A percentile compares a stretch with the other conserved stretches of the same genome.
Conservation (phyloP, 1,284 basidiomycete genomes). For the Neotropicomus parvogracilis region DNA sequence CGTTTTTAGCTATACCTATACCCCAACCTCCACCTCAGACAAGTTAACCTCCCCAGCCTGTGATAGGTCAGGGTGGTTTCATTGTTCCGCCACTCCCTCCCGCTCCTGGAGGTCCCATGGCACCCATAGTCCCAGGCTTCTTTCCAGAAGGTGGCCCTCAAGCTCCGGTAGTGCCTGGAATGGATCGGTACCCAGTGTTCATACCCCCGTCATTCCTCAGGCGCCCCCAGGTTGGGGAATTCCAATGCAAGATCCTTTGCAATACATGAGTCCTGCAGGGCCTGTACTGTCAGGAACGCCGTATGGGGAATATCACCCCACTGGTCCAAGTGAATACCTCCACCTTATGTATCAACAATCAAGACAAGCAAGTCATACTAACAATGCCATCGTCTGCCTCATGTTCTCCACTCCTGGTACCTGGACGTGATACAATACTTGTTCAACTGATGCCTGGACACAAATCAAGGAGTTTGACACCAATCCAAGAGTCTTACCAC, state of each 20-base stretch:
- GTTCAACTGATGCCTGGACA: conserved; percentile 15
- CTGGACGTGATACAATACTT: conserved; percentile 13
- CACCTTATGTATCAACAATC: conserved; percentile 7
- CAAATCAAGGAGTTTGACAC: conserved; percentile 26
- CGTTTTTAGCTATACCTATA: conserved; percentile 24
- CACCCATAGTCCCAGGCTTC: conserved; percentile 29
- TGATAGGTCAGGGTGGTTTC: conserved; percentile 10
- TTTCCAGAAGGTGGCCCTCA: conserved; percentile 24
- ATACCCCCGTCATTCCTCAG: conserved; percentile 27
- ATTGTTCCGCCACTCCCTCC: conserved; percentile 28
- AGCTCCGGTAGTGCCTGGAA: conserved; percentile 30
- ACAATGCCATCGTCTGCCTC: conserved; percentile 18
- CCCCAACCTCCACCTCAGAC: conserved; percentile 14
- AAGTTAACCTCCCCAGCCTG: background rate
- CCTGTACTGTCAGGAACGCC: conserved; percentile 21
- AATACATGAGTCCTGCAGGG: conserved; percentile 9
- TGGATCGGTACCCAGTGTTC: conserved; percentile 11
- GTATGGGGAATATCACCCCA: conserved; percentile 10
- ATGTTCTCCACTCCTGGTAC: conserved; percentile 25
- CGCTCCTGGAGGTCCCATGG: conserved; percentile 11
- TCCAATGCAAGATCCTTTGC: conserved; percentile 30
- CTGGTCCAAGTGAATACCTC: conserved; percentile 4
- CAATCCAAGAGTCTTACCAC: conserved; percentile 23
- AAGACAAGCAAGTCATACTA: conserved; percentile 26
- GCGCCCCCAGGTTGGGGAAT: conserved; percentile 16